phyloP scores from a whole-genome alignment of 2,329 filamentous ascomycete species.

The Nigrospora sphaerica region DNA sequence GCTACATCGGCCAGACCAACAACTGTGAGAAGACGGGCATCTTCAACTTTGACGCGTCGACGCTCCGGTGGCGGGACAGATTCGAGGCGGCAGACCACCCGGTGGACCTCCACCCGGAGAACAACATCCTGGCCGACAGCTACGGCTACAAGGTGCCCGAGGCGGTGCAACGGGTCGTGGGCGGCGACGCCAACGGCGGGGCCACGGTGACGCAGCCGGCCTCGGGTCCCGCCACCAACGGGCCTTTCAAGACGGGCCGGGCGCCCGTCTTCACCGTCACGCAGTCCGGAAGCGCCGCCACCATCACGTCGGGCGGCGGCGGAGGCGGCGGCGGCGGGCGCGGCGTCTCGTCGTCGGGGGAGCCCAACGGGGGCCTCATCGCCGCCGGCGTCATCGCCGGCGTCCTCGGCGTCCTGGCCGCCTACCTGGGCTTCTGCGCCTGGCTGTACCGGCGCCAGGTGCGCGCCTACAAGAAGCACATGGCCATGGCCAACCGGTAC shows the following conservation, averaged over 20 bases:
- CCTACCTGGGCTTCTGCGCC: constrained; percentile 63
- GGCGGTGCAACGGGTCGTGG: constrained; percentile 55
- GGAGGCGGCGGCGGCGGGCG: constrained; percentile 28
- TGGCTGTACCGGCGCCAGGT: constrained; percentile 70
- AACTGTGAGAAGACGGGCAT: constrained; percentile 62
- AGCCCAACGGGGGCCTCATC: constrained; percentile 31
- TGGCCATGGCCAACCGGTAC: constrained; percentile 56
- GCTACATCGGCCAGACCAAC: constrained; percentile 55
- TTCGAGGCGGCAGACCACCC: constrained; percentile 52
- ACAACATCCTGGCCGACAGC: constrained; percentile 48
- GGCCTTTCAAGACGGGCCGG: constrained; percentile 64
- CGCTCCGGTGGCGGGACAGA: constrained; percentile 53
- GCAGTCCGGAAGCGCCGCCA: constrained; percentile 38
- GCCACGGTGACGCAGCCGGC: constrained; percentile 62
- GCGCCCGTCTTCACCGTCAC: constrained; percentile 64
- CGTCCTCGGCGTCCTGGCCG: constrained; percentile 52
- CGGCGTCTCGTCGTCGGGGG: background rate
- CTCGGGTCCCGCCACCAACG: constrained; percentile 53
- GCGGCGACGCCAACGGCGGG: constrained; percentile 51
- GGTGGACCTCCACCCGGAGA: constrained; percentile 38
- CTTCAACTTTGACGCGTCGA: constrained; percentile 66
- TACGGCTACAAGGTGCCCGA: constrained; percentile 59
- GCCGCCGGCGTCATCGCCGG: constrained; percentile 54
- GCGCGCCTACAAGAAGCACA: constrained; percentile 61
- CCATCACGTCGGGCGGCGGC: constrained; percentile 26